A percentile compares a stretch with the other conserved stretches of the same genome.
phyloP scores from a whole-genome alignment of 345 rosid species.

The Eutrema heterophyllum region DNA sequence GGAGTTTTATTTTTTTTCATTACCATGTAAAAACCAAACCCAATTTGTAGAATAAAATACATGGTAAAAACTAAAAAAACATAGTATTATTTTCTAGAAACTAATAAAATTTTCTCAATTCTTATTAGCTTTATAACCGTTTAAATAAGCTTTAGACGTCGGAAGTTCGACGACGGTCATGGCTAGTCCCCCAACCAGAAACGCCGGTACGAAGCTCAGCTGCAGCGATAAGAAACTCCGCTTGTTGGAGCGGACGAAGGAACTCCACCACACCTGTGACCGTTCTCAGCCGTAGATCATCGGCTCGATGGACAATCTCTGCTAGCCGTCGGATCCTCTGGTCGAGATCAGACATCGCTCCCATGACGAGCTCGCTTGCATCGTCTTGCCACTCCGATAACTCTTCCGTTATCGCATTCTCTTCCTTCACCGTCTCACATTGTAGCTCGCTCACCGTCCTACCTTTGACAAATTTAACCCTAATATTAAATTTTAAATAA shows the following conservation, averaged over 20 bases:
- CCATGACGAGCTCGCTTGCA: slow-evolving; percentile 45
- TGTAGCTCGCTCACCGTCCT: slow-evolving; percentile 87
- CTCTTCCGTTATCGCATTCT: slow-evolving; percentile 68
- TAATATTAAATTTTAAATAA: slow-evolving; percentile 17
- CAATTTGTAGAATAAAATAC: slow-evolving; percentile 12
- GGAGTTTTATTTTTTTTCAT: not conserved
- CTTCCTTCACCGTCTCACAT: slow-evolving; percentile 82
- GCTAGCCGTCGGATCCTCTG: slow-evolving; percentile 44
- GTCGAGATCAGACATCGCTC: slow-evolving; percentile 21
- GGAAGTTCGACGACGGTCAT: slow-evolving; percentile 38
- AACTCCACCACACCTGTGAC: slow-evolving; percentile 50
- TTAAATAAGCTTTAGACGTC: not conserved
- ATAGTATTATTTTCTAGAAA: not conserved
- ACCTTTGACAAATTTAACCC: slow-evolving; percentile 24
- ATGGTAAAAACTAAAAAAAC: slow-evolving; percentile 15
- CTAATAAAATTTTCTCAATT: not conserved
- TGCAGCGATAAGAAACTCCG: slow-evolving; percentile 67
- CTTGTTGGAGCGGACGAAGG: slow-evolving; percentile 60
- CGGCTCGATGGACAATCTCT: slow-evolving; percentile 50
- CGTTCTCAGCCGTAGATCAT: slow-evolving; percentile 60
- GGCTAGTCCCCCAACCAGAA: slow-evolving; percentile 52
- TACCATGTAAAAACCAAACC: slow-evolving; percentile 29
- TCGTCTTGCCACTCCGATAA: slow-evolving; percentile 77
- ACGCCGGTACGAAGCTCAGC: slow-evolving; percentile 71
- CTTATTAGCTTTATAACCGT: not conserved